Evolutionary conservation across 2,329 filamentous ascomycete species (phyloP).

Genomic region (Pseudohalonectria lignicola): DNA sequence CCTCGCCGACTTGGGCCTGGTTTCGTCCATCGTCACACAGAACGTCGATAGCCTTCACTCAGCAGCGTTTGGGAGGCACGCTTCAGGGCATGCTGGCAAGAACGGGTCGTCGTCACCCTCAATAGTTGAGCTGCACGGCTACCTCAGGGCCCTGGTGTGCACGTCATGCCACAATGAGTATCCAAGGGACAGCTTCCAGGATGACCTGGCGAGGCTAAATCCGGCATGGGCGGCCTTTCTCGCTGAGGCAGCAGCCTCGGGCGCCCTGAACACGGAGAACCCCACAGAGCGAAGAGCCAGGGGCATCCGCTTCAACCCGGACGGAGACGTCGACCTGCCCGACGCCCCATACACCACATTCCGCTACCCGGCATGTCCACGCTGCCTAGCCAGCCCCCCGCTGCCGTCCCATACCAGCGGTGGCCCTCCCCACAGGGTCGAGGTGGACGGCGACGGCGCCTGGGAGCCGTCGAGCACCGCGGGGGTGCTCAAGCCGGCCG

Average conservation of each 20-base stretch:
- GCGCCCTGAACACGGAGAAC: conserved; percentile 69
- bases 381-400: conserved; percentile 58
- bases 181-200: conserved; percentile 64
- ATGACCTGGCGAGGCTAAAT: conserved; percentile 65
- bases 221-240: conserved; percentile 77
- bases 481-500: conserved; percentile 82
- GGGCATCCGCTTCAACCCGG: conserved; percentile 78
- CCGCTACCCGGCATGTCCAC: conserved; percentile 80
- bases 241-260: conserved; percentile 56
- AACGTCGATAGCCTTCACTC: conserved; percentile 98
- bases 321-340: conserved; percentile 87
- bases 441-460: conserved; percentile 70
- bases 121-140: conserved; percentile 74
- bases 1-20: conserved; percentile 59
- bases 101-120: neutral
- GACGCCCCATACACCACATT: conserved; percentile 83
- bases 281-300: conserved; percentile 54
- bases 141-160: conserved; percentile 72
- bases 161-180: conserved; percentile 65
- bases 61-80: no score
- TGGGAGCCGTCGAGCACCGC: conserved; percentile 56
- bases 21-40: conserved; percentile 77
- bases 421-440: conserved; percentile 36
- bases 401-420: conserved; percentile 37
- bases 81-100: conserved; percentile 46